phyloP scores from a whole-genome alignment of 495 filamentous ascomycete species.

The Tirmania nivea region DNA sequence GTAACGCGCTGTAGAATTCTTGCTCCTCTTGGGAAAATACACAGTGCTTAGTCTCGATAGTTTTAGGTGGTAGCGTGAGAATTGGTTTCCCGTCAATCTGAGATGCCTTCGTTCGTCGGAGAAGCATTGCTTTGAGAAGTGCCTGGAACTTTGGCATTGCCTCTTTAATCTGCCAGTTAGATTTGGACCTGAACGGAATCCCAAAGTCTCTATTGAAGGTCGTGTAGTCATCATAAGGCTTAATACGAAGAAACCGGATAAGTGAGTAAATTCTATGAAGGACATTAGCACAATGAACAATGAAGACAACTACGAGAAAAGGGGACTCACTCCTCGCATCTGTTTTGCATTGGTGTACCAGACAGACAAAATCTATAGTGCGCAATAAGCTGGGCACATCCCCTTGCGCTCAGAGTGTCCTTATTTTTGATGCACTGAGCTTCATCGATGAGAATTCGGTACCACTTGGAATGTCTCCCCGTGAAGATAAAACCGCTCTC shows the following conservation, averaged over 20 bases:
- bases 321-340: conserved; percentile 35
- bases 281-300: no score
- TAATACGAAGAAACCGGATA: conserved; percentile 59
- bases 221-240: conserved; percentile 47
- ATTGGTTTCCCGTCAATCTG: conserved; percentile 73
- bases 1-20: conserved; percentile 50
- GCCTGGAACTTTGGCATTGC: conserved; percentile 56
- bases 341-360: conserved; percentile 91
- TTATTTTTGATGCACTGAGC: conserved; percentile 89
- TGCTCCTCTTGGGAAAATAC: conserved; percentile 55
- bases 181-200: conserved; percentile 29
- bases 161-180: conserved; percentile 15
- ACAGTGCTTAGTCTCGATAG: conserved; percentile 40
- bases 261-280: conserved; percentile 33
- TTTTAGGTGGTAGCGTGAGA: conserved; percentile 47
- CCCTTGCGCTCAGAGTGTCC: conserved; percentile 41
- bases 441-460: conserved; percentile 55
- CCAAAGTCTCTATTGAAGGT: conserved; percentile 39
- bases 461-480: conserved; percentile 44
- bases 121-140: conserved; percentile 61
- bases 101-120: conserved; percentile 68
- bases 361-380: conserved; percentile 66
- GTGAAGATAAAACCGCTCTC: conserved; percentile 34
- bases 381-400: conserved; percentile 37
- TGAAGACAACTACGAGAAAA: no score